Evolutionary conservation across 163 green algal genomes (phyloP).

Genomic region (Scenedesmus sp.): DNA sequence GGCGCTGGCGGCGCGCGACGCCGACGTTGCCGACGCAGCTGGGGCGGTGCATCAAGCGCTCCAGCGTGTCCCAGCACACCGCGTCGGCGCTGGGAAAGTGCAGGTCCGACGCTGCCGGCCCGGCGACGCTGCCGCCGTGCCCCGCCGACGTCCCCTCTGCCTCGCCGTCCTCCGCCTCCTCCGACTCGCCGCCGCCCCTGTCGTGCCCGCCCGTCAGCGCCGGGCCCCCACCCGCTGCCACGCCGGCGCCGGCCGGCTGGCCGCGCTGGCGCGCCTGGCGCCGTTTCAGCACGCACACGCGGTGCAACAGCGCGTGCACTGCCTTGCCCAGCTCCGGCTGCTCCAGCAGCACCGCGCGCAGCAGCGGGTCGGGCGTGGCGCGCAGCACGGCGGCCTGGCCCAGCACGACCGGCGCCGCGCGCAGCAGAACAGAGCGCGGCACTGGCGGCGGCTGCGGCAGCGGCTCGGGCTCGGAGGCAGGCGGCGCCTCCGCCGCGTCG

Average conservation of each 20-base stretch:
- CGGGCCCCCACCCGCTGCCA: no score
- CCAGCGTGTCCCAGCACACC: conserved; percentile 35
- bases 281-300: conserved; percentile 5
- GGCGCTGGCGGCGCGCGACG: neutral
- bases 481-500: no score
- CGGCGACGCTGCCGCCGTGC: neutral
- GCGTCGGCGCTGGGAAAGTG: conserved; percentile 1
- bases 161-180: no score
- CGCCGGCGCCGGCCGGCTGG: no score
- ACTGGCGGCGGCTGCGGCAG: neutral
- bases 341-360: conserved; percentile 30
- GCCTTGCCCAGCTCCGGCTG: conserved; percentile 8
- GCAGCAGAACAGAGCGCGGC: conserved; percentile 29
- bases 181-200: no score
- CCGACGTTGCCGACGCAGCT: neutral
- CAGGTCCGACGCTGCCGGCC: conserved; percentile 15
- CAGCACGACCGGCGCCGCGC: conserved; percentile 10
- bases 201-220: no score
- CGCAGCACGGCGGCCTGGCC: conserved; percentile 5
- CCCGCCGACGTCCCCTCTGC: no score
- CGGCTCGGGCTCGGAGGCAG: no score
- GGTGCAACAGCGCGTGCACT: conserved; percentile 23
- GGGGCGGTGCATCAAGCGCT: neutral
- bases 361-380: conserved; percentile 6
- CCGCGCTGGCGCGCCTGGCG: neutral